Evolutionary conservation across 768 basidiomycete genomes (phyloP).

Genomic region (Daedaleopsis nitida): DNA sequence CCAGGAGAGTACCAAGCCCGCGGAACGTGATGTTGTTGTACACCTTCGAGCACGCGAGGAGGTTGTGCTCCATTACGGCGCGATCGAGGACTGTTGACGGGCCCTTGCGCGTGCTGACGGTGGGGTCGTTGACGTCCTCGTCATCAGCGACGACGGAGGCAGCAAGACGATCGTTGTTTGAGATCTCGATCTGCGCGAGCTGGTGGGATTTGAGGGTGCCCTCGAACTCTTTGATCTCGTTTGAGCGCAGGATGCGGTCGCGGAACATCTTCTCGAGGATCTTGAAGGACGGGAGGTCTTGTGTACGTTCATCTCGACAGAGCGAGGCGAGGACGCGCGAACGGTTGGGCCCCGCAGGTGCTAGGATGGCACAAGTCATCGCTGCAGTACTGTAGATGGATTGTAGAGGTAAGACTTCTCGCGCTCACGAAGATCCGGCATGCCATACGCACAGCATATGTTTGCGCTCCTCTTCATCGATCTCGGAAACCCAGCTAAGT

Average conservation of each 20-base stretch:
- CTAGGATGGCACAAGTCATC: conserved; percentile 94
- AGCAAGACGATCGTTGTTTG: conserved; percentile 79
- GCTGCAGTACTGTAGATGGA: conserved; percentile 67
- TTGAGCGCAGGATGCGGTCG: conserved; percentile 90
- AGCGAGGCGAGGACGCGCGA: conserved; percentile 91
- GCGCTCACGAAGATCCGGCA: background rate
- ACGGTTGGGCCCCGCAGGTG: conserved; percentile 95
- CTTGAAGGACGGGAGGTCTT: conserved; percentile 77
- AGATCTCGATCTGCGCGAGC: conserved; percentile 86
- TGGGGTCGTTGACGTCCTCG: conserved; percentile 49
- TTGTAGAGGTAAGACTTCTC: conserved; percentile 5
- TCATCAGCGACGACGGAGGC: conserved; percentile 64
- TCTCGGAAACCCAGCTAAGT: conserved; percentile 85
- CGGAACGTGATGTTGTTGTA: conserved; percentile 97
- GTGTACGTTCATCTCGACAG: conserved; percentile 90
- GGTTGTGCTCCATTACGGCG: conserved; percentile 98
- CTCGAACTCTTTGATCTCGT: conserved; percentile 90
- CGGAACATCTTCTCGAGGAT: conserved; percentile 98
- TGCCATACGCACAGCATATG: conserved; percentile 76
- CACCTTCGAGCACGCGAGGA: conserved; percentile 94
- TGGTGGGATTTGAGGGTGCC: conserved; percentile 88
- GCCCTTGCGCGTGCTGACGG: conserved; percentile 76
- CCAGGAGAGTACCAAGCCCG: conserved; percentile 88
- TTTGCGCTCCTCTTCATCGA: conserved; percentile 91
- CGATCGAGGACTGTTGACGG: conserved; percentile 95